Base-by-base conservation (phyloP, 345 rosid genomes). In the Lenwebbia sp. region DNA sequence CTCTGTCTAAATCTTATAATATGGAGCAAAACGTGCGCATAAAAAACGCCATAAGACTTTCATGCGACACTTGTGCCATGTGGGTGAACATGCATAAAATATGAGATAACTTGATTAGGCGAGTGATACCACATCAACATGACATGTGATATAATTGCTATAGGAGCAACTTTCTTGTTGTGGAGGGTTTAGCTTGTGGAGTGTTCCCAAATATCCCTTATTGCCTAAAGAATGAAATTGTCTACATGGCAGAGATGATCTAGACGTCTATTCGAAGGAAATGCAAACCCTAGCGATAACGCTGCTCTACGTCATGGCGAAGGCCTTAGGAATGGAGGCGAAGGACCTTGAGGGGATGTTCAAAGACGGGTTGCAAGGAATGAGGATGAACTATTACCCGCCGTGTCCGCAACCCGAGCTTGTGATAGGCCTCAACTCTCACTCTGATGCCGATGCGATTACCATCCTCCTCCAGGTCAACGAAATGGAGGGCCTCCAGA, bases 211-310 rank as follows among this genome's bases (percentile, higher is more conserved):
- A 37, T 70, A 70, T 70, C 41, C 19, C 78, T 33, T 70, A 19
- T 30, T 70, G 25, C 22, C 78, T 70, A 33, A 33, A 4, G 13
- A 9, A 37, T 37, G 78, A 70, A 33, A 70, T 19, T 70, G 4
- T 37, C 78, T 44, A 70, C 44, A 9, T 70, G 78, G 50, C 58
- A 96, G 98, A 85, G 94, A 91, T 54, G 89, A 88, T 17, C 23
- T 94, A 82, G 94, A 94, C 51, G 75, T 86, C 49, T 96, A 96
- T 87, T 86, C 88, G 1, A 14, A 3, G 41, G 92, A 93, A 87
- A 52, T 88, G 54, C 90, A 89, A 86, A 89, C 65, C 33, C 85
- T 92, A 60, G 93, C 94, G 2, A 57, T 92, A 87, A 74, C 26
- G 33, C 85, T 94, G 22, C 60, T 94, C 22, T 87, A 78, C 3